Evolutionary conservation across 139 green algal genomes (phyloP).

Genomic region (Limnomonas spitsbergensis): DNA sequence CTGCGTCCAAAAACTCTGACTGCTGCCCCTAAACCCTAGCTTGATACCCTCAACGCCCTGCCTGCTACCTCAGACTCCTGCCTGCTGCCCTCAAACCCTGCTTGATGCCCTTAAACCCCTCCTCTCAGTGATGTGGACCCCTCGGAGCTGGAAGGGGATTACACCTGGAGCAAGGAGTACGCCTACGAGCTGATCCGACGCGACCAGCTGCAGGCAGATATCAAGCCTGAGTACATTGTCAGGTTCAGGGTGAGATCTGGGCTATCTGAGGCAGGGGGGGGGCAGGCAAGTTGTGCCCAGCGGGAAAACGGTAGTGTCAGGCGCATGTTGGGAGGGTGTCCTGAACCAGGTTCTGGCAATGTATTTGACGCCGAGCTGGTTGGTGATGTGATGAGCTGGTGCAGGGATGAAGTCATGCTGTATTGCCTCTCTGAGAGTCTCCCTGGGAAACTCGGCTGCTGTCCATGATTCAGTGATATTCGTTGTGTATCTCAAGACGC

Average conservation of each 20-base stretch:
- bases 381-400: too few species aligned
- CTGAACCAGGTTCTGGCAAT: not conserved
- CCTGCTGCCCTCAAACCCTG: not conserved
- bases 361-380: too few species aligned
- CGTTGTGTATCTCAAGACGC: too few species aligned
- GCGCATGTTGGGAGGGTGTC: not conserved
- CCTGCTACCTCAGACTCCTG: not conserved
- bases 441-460: too few species aligned
- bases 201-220: not conserved
- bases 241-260: conserved; percentile 12
- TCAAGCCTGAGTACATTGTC: not conserved
- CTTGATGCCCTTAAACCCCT: too few species aligned
- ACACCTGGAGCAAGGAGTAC: conserved; percentile 27
- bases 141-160: conserved; percentile 17
- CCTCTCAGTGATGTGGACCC: conserved; percentile 18
- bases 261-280: not conserved
- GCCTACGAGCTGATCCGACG: conserved; percentile 11
- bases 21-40: too few species aligned
- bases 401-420: too few species aligned
- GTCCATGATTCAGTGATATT: too few species aligned
- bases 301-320: not conserved
- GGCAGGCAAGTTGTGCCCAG: not conserved
- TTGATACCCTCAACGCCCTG: too few species aligned
- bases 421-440: too few species aligned
- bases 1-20: too few species aligned